phyloP scores from a whole-genome alignment of 805 yeast species.

The Wickerhamomyces silvicola region DNA sequence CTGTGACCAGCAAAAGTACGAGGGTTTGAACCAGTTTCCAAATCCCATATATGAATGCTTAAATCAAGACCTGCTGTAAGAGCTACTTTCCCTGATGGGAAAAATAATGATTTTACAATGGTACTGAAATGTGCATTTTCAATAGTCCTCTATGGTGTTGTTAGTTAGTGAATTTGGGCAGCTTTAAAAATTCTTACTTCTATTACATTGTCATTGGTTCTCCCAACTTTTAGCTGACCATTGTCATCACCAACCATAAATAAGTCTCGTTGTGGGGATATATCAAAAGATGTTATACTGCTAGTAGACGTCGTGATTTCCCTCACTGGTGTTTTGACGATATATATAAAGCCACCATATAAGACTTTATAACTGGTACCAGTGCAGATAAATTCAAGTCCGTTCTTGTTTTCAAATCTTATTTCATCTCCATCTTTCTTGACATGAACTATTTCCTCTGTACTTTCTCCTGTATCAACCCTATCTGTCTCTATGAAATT shows the following conservation, averaged over 20 bases:
- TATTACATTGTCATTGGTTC: not conserved
- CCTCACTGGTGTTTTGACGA: slow-evolving; percentile 9
- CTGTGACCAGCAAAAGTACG: slow-evolving; percentile 48
- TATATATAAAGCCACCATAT: slow-evolving; percentile 10
- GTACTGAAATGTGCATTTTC: slow-evolving; percentile 45
- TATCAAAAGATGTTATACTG: slow-evolving; percentile 26
- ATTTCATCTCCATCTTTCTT: slow-evolving; percentile 10
- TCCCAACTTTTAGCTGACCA: slow-evolving; percentile 26
- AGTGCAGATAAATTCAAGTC: slow-evolving; percentile 7
- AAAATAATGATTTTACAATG: slow-evolving; percentile 38
- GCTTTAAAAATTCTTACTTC: slow-evolving; percentile 1
- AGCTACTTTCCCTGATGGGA: slow-evolving; percentile 61
- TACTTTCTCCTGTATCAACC: slow-evolving; percentile 17
- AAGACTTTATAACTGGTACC: not conserved
- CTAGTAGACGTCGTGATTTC: slow-evolving; percentile 1
- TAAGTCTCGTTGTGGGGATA: slow-evolving; percentile 22
- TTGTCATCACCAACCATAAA: slow-evolving; percentile 28
- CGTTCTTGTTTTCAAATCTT: slow-evolving; percentile 11
- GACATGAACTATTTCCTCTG: slow-evolving; percentile 26
- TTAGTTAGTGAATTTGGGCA: not conserved
- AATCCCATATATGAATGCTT: slow-evolving; percentile 56
- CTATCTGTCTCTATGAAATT: slow-evolving; percentile 19
- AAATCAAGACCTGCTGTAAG: slow-evolving; percentile 55
- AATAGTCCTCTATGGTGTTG: slow-evolving; percentile 10
- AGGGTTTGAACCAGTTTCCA: slow-evolving; percentile 38